Conservation (phyloP, 148 eudicot genomes). For the Silene uniflora region DNA sequence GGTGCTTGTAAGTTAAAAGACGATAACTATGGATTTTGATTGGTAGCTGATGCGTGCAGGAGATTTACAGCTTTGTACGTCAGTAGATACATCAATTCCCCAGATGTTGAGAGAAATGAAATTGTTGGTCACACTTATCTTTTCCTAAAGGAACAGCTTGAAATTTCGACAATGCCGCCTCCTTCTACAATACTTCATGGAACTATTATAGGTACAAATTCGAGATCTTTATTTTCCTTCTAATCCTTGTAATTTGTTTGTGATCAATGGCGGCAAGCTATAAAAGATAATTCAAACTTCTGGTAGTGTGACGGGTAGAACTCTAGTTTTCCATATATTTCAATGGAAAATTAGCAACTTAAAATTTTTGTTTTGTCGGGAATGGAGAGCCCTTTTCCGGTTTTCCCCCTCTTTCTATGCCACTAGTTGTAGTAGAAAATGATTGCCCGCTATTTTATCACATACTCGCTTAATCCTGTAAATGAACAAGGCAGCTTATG, state of each 20-base stretch:
- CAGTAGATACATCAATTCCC: conserved; percentile 42
- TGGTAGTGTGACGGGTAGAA: too few species aligned
- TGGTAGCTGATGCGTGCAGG: conserved; percentile 37
- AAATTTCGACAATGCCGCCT: conserved; percentile 58
- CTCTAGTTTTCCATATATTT: not conserved
- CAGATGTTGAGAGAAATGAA: conserved; percentile 50
- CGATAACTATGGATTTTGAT: not conserved
- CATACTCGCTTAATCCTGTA: not conserved
- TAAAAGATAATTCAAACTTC: not conserved
- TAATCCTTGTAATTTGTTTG: not conserved
- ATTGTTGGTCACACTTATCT: conserved; percentile 64
- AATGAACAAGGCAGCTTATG: not conserved
- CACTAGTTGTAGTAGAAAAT: not conserved
- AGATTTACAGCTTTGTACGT: conserved; percentile 63
- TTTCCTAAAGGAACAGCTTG: conserved; percentile 71
- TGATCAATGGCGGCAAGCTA: not conserved
- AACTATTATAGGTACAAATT: conserved; percentile 51
- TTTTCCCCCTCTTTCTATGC: not conserved
- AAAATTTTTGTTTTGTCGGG: not conserved
- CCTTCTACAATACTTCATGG: conserved; percentile 71
- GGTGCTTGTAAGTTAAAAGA: not conserved
- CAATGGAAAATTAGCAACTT: not conserved
- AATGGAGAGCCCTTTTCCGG: too few species aligned
- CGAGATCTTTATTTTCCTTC: conserved; percentile 4
- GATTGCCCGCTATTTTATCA: not conserved